Conservation (phyloP, 2,329 filamentous ascomycete genomes). For the Aschersonia sp. region DNA sequence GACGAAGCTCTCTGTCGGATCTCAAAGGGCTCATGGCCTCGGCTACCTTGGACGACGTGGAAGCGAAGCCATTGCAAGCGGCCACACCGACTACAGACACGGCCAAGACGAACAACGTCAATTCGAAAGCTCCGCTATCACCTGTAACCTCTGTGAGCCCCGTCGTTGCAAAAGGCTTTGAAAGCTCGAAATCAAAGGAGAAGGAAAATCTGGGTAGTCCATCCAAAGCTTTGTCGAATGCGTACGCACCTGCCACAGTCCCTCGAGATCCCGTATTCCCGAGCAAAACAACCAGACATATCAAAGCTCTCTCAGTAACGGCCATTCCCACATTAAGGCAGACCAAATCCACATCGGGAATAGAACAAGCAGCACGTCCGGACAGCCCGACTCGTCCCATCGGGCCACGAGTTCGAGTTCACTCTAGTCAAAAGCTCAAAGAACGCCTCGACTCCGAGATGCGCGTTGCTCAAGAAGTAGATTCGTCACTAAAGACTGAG, state of each 20-base stretch:
- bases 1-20: conserved; percentile 84
- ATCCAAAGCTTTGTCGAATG: not conserved
- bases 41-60: conserved; percentile 29
- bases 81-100: conserved; percentile 41
- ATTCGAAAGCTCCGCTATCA: conserved; percentile 26
- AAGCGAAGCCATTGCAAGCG: conserved; percentile 33
- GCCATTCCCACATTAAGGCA: conserved; percentile 40
- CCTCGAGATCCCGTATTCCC: conserved; percentile 10
- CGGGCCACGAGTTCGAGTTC: conserved; percentile 46
- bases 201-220: conserved; percentile 20
- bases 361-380: conserved; percentile 10
- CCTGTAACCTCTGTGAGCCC: conserved; percentile 41
- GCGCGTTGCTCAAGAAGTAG: conserved; percentile 54
- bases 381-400: conserved; percentile 16
- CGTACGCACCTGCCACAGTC: not conserved
- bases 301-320: conserved; percentile 36
- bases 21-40: conserved; percentile 55
- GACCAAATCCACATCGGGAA: conserved; percentile 13
- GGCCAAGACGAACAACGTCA: conserved; percentile 27
- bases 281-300: conserved; percentile 20
- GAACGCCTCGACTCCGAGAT: conserved; percentile 79
- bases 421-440: conserved; percentile 61
- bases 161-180: conserved; percentile 19
- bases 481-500: conserved; percentile 58
- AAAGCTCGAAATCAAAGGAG: conserved; percentile 24